Percentiles rank a stretch among this genome's conserved stretches.
These are phyloP conservation scores for Omphalotus guepiniiformis DNA, from an alignment of 768 basidiomycete species.

Conservation along the genomic window DNA sequence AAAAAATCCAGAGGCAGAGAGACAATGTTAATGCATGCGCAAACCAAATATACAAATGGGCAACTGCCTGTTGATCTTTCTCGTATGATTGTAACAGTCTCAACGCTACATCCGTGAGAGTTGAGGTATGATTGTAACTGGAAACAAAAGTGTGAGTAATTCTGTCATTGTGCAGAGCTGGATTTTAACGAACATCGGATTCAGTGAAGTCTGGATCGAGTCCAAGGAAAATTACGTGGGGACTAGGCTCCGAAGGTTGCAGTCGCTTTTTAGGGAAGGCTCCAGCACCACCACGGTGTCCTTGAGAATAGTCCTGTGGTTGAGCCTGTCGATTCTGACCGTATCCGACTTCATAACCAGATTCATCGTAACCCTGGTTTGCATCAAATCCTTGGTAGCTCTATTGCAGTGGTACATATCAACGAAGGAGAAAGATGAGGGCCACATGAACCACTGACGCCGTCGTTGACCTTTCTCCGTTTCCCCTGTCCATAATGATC, in stretches of 20 bases:
- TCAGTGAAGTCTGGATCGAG: conserved; percentile 90
- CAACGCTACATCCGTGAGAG: conserved; percentile 68
- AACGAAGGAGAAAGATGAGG: conserved; percentile 2
- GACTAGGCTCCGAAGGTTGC: conserved; percentile 79
- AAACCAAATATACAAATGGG: conserved; percentile 66
- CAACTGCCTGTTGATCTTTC: conserved; percentile 95
- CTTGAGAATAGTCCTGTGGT: conserved; percentile 47
- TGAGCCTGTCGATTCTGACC: conserved; percentile 16
- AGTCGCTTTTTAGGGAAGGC: conserved; percentile 69
- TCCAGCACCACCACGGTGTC: conserved; percentile 41
- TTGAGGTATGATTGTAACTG: conserved; percentile 79
- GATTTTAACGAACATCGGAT: conserved; percentile 72
- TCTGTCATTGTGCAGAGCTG: conserved; percentile 22
- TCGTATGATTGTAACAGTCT: conserved; percentile 92
- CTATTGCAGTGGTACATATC: conserved; percentile 25
- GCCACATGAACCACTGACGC: conserved; percentile 41
- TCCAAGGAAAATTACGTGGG: conserved; percentile 94
- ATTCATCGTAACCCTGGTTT: conserved; percentile 23
- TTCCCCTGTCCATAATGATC: conserved; percentile 69
- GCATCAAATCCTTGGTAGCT: conserved; percentile 42
- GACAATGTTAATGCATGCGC: conserved; percentile 72
- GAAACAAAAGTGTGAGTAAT: conserved; percentile 27
- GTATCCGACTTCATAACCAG: conserved; percentile 12
- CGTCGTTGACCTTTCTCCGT: conserved; percentile 75
- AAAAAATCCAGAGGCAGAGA: conserved; percentile 61